Percentiles rank a stretch among this genome's conserved stretches.
Conservation (phyloP, 2,329 filamentous ascomycete species). For the Penicillium frequentans region DNA sequence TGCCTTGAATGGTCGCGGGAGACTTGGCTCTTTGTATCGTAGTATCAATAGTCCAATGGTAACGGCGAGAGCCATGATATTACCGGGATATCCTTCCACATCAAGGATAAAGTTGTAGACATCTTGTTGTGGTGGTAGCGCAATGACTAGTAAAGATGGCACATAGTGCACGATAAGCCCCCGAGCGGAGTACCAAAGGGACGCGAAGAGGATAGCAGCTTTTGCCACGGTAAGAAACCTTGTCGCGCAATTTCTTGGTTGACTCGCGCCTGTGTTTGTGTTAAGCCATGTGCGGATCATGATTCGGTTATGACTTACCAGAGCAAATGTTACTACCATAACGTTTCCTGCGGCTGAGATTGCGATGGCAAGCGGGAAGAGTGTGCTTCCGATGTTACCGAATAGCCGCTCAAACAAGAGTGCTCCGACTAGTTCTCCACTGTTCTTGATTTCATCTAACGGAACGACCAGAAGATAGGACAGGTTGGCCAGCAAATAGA, state of each 20-base stretch:
- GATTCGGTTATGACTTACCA: slow-evolving; percentile 48
- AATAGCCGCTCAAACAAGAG: slow-evolving; percentile 67
- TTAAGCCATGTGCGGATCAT: not conserved
- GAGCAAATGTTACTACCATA: slow-evolving; percentile 68
- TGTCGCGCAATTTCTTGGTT: slow-evolving; percentile 73
- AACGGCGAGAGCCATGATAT: slow-evolving; percentile 60
- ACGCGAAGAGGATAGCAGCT: slow-evolving; percentile 61
- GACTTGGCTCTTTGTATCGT: slow-evolving; percentile 58
- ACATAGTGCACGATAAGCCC: slow-evolving; percentile 69
- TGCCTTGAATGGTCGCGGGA: slow-evolving; percentile 64
- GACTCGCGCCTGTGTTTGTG: slow-evolving; percentile 56
- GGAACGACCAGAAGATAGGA: slow-evolving; percentile 66
- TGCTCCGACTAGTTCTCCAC: slow-evolving; percentile 67
- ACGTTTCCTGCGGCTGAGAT: slow-evolving; percentile 70
- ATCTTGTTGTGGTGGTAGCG: slow-evolving; percentile 62
- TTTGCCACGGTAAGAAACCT: slow-evolving; percentile 66
- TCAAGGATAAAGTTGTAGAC: slow-evolving; percentile 74
- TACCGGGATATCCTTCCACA: slow-evolving; percentile 67
- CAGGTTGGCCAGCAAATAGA: slow-evolving; percentile 69
- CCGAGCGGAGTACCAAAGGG: slow-evolving; percentile 69
- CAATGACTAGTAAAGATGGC: slow-evolving; percentile 66
- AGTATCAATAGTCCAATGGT: slow-evolving; percentile 62
- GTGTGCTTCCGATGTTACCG: slow-evolving; percentile 57
- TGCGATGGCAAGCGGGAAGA: slow-evolving; percentile 65
- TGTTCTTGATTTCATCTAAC: slow-evolving; percentile 64